Conservation (phyloP, 2,329 filamentous ascomycete genomes). For the Cladophialophora carrionii region DNA sequence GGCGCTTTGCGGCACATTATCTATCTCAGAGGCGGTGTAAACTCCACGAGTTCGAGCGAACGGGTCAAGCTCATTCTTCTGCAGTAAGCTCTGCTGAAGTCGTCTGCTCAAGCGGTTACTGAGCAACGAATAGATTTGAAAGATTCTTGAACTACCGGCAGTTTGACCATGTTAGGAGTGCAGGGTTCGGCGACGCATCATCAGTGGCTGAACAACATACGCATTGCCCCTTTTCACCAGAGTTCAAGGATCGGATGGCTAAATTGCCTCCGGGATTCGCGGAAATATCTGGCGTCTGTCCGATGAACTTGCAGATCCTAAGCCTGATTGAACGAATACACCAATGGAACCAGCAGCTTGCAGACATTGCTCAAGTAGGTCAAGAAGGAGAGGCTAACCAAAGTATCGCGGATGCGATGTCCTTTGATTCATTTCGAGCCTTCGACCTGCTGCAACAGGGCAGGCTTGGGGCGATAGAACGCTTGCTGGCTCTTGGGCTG, state of each 20-base stretch:
- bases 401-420: conserved; percentile 8
- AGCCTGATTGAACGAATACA: conserved; percentile 12
- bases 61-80: conserved; percentile 18
- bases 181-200: not conserved
- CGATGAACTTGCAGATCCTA: conserved; percentile 6
- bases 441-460: conserved; percentile 22
- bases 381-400: not conserved
- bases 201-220: not conserved
- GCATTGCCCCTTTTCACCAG: not conserved
- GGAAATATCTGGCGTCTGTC: conserved; percentile 1
- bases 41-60: conserved; percentile 3
- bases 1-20: conserved; percentile 20
- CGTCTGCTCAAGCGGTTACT: not conserved
- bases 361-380: conserved; percentile 3
- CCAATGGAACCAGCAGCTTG: conserved; percentile 10
- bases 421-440: conserved; percentile 17
- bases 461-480: conserved; percentile 10
- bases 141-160: conserved; percentile 19
- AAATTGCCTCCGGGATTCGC: conserved; percentile 10
- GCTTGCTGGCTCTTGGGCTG: conserved; percentile 13
- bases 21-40: conserved; percentile 12
- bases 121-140: conserved; percentile 17
- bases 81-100: conserved; percentile 6
- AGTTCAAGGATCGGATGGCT: not conserved
- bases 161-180: conserved; percentile 11